Evolutionary conservation across 805 yeast genomes (phyloP).

Genomic region (Hanseniaspora taiwanica): DNA sequence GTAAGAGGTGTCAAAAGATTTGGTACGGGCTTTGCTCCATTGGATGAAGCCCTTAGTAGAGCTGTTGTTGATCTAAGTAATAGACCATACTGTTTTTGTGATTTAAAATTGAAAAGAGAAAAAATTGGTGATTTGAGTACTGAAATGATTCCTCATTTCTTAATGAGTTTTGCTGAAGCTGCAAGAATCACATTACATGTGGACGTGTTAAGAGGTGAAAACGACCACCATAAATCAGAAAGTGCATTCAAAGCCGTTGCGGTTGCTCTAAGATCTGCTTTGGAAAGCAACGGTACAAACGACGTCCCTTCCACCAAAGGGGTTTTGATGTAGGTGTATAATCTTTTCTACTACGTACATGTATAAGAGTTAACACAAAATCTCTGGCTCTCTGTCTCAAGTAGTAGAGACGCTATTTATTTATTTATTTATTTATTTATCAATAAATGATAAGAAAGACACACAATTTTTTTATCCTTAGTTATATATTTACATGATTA

Average conservation of each 20-base stretch:
- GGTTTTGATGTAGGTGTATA: slow-evolving; percentile 68
- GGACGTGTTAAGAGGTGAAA: slow-evolving; percentile 83
- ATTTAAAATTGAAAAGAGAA: slow-evolving; percentile 82
- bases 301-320: slow-evolving; percentile 97
- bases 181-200: slow-evolving; percentile 89
- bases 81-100: slow-evolving; percentile 84
- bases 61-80: slow-evolving; percentile 94
- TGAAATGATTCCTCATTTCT: slow-evolving; percentile 97
- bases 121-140: slow-evolving; percentile 83
- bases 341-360: too few species aligned
- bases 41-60: slow-evolving; percentile 89
- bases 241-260: slow-evolving; percentile 95
- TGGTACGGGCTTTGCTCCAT: slow-evolving; percentile 87
- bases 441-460: too few species aligned
- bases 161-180: slow-evolving; percentile 87
- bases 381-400: too few species aligned
- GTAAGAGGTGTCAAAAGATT: slow-evolving; percentile 86
- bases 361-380: too few species aligned
- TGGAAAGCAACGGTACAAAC: slow-evolving; percentile 65
- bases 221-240: slow-evolving; percentile 95
- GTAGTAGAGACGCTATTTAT: too few species aligned
- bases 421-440: too few species aligned
- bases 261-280: slow-evolving; percentile 79
- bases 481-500: too few species aligned
- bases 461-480: too few species aligned